A percentile compares a stretch with the other conserved stretches of the same genome.
phyloP scores from a whole-genome alignment of 768 basidiomycete species.

The Russula compacta region DNA sequence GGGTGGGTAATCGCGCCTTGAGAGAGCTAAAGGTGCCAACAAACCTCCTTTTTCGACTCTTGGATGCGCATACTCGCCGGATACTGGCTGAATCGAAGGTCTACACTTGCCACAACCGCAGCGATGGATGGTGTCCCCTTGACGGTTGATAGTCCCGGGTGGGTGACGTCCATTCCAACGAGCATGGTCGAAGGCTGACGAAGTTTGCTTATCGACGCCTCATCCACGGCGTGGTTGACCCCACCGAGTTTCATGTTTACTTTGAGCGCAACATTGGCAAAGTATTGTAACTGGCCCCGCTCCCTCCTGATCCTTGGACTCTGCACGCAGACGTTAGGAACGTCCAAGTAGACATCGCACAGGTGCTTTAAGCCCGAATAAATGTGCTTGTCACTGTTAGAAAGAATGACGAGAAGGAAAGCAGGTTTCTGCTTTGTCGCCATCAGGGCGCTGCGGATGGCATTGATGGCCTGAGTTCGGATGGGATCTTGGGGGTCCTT shows the following conservation, averaged over 20 bases:
- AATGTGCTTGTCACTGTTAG: conserved; percentile 38
- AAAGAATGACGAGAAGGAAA: conserved; percentile 39
- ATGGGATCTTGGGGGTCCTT: conserved; percentile 47
- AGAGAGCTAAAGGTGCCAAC: background rate
- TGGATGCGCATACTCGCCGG: conserved; percentile 44
- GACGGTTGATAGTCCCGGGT: conserved; percentile 68
- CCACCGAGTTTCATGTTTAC: conserved; percentile 50
- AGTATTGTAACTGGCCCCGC: conserved; percentile 44
- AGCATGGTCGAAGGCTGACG: conserved; percentile 38
- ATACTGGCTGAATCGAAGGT: conserved; percentile 38
- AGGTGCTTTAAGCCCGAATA: conserved; percentile 46
- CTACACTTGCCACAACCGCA: conserved; percentile 44
- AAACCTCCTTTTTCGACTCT: conserved; percentile 64
- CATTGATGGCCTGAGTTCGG: conserved; percentile 39
- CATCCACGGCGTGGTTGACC: conserved; percentile 40
- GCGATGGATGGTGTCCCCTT: conserved; percentile 45
- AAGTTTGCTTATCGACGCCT: conserved; percentile 32
- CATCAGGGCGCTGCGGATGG: conserved; percentile 36
- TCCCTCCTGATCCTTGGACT: conserved; percentile 61
- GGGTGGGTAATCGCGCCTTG: background rate
- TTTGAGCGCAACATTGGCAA: conserved; percentile 47
- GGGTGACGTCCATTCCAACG: conserved; percentile 61
- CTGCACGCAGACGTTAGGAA: conserved; percentile 65
- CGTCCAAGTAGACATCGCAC: conserved; percentile 41
- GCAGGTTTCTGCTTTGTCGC: conserved; percentile 33